These are phyloP conservation scores for Daedalea quercina DNA, from an alignment of 768 basidiomycete genomes.

Conservation along the genomic window DNA sequence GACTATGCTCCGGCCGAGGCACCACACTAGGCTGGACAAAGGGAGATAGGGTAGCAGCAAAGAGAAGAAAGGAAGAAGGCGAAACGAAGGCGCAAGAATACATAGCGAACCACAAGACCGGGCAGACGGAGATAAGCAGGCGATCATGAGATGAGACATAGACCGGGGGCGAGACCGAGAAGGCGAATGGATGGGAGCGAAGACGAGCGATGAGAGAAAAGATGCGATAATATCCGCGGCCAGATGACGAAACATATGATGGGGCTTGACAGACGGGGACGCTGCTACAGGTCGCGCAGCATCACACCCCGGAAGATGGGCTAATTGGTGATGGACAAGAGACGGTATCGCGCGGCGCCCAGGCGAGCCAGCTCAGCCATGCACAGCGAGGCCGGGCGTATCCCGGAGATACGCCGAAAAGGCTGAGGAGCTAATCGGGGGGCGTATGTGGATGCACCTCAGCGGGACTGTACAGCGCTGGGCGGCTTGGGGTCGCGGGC, in stretches of 20 bases:
- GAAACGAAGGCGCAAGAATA: not conserved
- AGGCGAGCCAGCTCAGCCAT: not conserved
- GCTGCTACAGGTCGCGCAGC: constrained; percentile 1
- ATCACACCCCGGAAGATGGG: not conserved
- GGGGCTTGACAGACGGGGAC: not conserved
- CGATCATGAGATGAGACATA: not conserved
- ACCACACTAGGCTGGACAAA: not conserved
- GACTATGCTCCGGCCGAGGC: constrained; percentile 3
- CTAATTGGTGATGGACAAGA: not conserved
- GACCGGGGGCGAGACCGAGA: not conserved
- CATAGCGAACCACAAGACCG: not conserved
- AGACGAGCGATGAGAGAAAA: not conserved
- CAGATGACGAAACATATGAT: not conserved
- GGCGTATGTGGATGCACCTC: not conserved
- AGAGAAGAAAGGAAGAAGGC: not conserved
- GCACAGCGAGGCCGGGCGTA: not conserved
- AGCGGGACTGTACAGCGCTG: not conserved
- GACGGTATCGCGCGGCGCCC: not conserved
- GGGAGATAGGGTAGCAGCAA: not conserved
- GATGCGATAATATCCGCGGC: not conserved
- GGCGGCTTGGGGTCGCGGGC: not conserved
- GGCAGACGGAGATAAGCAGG: not conserved
- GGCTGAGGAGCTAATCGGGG: not conserved
- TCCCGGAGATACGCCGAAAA: not conserved
- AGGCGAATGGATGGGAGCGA: not conserved